A percentile compares a stretch with the other conserved stretches of the same genome.
These are phyloP conservation scores for Nicotiana benthamiana DNA, from an alignment of 257 asterid genomes.

Conservation along the genomic window DNA sequence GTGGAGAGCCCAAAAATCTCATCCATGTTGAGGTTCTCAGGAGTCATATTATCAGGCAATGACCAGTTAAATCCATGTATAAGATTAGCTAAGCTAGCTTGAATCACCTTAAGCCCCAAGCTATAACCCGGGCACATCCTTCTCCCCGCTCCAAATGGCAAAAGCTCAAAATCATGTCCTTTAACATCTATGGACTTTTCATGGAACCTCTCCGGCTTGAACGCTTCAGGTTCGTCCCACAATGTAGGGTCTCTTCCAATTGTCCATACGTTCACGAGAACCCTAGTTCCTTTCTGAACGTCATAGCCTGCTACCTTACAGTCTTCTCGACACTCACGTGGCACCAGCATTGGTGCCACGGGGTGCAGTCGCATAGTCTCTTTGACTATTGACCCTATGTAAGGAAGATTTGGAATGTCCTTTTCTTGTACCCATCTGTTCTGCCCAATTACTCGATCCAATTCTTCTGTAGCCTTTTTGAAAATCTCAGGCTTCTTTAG, in stretches of 20 bases:
- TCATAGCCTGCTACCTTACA: conserved; percentile 46
- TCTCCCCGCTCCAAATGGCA: conserved; percentile 42
- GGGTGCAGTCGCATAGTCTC: conserved; percentile 47
- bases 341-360: conserved; percentile 59
- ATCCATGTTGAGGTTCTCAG: conserved; percentile 32
- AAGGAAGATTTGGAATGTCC: conserved; percentile 29
- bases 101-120: conserved; percentile 35
- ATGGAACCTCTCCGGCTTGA: conserved; percentile 29
- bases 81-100: conserved; percentile 32
- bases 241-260: conserved; percentile 27
- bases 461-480: conserved; percentile 53
- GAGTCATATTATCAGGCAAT: conserved; percentile 16
- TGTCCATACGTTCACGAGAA: conserved; percentile 29
- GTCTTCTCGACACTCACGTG: conserved; percentile 47
- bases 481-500: conserved; percentile 54
- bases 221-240: conserved; percentile 37
- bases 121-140: conserved; percentile 44
- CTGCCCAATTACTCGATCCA: conserved; percentile 55
- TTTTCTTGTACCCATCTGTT: conserved; percentile 41
- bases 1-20: conserved; percentile 36
- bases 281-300: conserved; percentile 22
- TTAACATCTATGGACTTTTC: conserved; percentile 26
- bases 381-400: conserved; percentile 26
- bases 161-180: conserved; percentile 28
- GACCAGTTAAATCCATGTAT: conserved; percentile 39